phyloP scores from a whole-genome alignment of 345 rosid species.

The Corchorus capsularis region DNA sequence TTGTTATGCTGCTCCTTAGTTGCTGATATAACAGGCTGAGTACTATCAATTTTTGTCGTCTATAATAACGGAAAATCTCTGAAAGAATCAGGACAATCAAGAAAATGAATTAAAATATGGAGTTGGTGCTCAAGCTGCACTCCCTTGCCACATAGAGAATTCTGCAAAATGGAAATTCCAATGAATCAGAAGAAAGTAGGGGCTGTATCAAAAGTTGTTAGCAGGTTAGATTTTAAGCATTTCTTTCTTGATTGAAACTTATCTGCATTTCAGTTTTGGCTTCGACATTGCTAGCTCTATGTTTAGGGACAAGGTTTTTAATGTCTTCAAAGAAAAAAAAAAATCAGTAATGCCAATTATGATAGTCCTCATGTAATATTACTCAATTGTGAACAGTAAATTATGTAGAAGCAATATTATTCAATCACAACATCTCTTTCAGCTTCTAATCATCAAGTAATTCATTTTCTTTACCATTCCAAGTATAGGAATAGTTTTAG shows the following conservation, averaged over 20 bases:
- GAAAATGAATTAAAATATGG: background rate
- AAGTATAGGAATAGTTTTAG: background rate
- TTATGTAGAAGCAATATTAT: background rate
- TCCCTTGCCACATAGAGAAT: background rate
- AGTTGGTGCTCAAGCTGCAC: background rate
- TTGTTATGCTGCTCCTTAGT: background rate
- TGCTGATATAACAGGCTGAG: background rate
- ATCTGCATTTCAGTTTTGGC: background rate
- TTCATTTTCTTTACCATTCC: background rate
- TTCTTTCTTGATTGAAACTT: constrained; percentile 2
- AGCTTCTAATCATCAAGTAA: background rate
- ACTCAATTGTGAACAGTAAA: no score
- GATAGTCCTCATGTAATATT: background rate
- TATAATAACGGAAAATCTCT: background rate
- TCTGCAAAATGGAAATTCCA: background rate
- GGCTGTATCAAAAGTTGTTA: background rate
- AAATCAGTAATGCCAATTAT: background rate
- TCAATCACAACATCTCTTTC: background rate
- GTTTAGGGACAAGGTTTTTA: background rate
- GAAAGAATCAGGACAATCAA: background rate
- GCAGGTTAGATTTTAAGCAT: background rate
- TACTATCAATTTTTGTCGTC: background rate
- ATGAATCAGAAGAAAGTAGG: background rate
- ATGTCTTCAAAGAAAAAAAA: background rate
- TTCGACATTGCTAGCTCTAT: background rate